Evolutionary conservation across 2,329 filamentous ascomycete species (phyloP).

Genomic region (Verticillium alfalfae): DNA sequence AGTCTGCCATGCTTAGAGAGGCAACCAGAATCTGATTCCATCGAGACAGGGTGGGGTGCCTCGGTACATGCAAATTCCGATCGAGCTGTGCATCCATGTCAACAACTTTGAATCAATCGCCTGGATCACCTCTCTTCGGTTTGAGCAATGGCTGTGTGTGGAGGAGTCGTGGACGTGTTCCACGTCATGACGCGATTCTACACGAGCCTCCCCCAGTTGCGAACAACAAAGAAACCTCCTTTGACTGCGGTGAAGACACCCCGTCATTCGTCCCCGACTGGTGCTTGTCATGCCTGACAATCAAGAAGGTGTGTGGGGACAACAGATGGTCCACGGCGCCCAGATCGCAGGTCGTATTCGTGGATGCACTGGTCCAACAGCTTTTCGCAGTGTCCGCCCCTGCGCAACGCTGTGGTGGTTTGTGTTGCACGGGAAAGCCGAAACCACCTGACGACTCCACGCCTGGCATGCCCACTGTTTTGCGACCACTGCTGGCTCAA

Average conservation of each 20-base stretch:
- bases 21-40: not conserved
- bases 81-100: not conserved
- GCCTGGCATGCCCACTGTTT: not conserved
- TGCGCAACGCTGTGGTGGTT: conserved; percentile 15
- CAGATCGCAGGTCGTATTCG: not conserved
- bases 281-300: too few species aligned
- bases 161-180: not conserved
- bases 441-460: not conserved
- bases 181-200: not conserved
- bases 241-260: not conserved
- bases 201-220: not conserved
- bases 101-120: not conserved
- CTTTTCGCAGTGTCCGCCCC: not conserved
- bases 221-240: not conserved
- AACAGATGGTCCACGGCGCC: not conserved
- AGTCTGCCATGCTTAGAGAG: not conserved
- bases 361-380: not conserved
- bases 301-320: not conserved
- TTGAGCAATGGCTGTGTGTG: not conserved
- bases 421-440: conserved; percentile 18
- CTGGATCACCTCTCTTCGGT: not conserved
- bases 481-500: not conserved
- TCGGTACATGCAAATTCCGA: not conserved
- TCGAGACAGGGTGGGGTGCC: too few species aligned
- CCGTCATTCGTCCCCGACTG: not conserved